Base-by-base conservation (phyloP, 192 early-diverging fungal species). In the Rhizophlyctis rosea region DNA sequence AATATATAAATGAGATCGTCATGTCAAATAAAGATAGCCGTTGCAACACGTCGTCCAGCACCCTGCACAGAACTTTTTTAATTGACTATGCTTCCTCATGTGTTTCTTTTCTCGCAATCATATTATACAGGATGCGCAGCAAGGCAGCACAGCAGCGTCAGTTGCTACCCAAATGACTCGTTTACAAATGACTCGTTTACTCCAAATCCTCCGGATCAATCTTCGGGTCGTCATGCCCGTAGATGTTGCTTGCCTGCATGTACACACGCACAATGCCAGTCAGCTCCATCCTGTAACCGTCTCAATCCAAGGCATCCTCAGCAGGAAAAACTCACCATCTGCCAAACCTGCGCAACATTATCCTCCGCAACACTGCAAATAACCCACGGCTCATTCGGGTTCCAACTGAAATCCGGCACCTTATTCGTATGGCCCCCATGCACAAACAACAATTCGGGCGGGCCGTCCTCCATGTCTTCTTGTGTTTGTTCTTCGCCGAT, bases 381-480 rank as follows among this genome's bases (percentile, higher is more conserved):
- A 3, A 90, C 90, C 95, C 95, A 98, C 35, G 91, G 90, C 62
- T 90, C 86, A 57, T 91, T 86, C 64, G 79, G 82, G 80, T 94
- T 98, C 95, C 95, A 98, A 47, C 83, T 85, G 56, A 98, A 88
- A 70, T 98, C 95, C 32, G 90, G 87, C 30, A 98, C 88, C 75
- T 90, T 92, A 80, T 90, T 93, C 4, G 92, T 96, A 59, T 98
- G 95, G 13, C 95, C 95, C 50, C 95, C 95, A 62, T 98, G 95
- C 35, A 98, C 88, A 77, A 95, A 98, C 88, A 99, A 79, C 36
- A 99, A 82, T 68, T 99, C 96, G 4, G 96, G 94, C 31, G 94
- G 95, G 4, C 95, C 95, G 66, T 96, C 93, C 71, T 96, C 95
- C n/a, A 91, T 90, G 76, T 99, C 95, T 67, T 97, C 92, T 9